phyloP scores from a whole-genome alignment of 352 stramenopile species.

The Pythium grandisporangium region DNA sequence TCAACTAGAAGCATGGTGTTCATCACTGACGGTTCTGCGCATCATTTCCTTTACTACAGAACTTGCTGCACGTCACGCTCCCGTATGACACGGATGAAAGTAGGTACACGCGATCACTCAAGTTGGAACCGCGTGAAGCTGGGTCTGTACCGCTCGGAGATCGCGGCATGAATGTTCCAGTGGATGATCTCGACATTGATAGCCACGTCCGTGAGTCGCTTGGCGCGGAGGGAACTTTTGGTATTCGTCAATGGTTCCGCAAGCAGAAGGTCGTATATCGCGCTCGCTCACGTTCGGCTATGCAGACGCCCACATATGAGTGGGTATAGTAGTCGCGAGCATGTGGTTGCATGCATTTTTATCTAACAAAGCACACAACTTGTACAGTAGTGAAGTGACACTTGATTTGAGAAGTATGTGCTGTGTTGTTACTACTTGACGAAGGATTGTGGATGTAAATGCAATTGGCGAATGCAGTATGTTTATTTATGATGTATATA shows the following conservation, averaged over 20 bases:
- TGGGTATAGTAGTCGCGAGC: no score
- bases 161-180: conserved; percentile 28
- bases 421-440: background rate
- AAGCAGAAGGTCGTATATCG: conserved; percentile 79
- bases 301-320: conserved; percentile 40
- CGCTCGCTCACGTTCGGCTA: conserved; percentile 54
- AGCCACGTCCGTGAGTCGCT: conserved; percentile 74
- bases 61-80: conserved; percentile 60
- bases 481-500: no score
- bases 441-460: no score
- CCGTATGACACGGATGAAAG: conserved; percentile 68
- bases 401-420: background rate
- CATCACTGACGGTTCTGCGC: background rate
- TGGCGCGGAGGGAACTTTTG: conserved; percentile 62
- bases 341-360: no score
- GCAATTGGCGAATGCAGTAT: no score
- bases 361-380: no score
- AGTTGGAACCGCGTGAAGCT: conserved; percentile 67
- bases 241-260: conserved; percentile 73
- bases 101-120: conserved; percentile 62
- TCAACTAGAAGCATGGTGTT: no score
- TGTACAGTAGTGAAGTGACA: no score
- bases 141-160: conserved; percentile 52
- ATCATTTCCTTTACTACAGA: conserved; percentile 15
- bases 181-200: conserved; percentile 64